Evolutionary conservation across 768 basidiomycete genomes (phyloP).

Genomic region (Lactarius evosmus): DNA sequence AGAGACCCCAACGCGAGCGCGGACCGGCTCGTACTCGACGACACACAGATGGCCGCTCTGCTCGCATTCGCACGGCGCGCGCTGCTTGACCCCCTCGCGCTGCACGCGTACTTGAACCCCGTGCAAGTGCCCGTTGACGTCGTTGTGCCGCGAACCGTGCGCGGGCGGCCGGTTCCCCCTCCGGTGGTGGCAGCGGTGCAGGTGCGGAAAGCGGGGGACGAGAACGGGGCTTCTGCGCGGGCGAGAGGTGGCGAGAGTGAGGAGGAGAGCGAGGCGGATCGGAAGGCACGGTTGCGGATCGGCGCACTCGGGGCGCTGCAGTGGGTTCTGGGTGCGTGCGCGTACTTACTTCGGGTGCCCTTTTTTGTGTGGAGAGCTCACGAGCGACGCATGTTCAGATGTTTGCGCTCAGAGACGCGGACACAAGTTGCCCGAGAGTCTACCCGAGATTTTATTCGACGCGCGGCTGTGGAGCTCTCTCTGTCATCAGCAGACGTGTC

Average conservation of each 20-base stretch:
- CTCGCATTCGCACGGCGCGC: slow-evolving; percentile 52
- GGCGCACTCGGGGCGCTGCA: slow-evolving; percentile 62
- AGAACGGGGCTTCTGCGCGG: slow-evolving; percentile 33
- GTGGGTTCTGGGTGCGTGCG: slow-evolving; percentile 57
- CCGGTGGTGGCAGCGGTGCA: slow-evolving; percentile 22
- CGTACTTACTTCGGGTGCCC: slow-evolving; percentile 2
- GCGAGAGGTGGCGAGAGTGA: slow-evolving; percentile 51
- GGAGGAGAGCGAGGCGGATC: slow-evolving; percentile 68
- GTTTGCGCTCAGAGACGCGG: slow-evolving; percentile 9
- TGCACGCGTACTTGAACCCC: slow-evolving; percentile 65
- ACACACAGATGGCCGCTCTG: slow-evolving; percentile 38
- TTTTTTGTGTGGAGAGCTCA: background rate
- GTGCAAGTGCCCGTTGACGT: slow-evolving; percentile 42
- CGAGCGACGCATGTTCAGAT: slow-evolving; percentile 18
- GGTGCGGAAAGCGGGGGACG: slow-evolving; percentile 36
- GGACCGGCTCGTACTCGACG: slow-evolving; percentile 36
- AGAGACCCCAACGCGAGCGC: too few species aligned
- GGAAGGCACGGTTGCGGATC: slow-evolving; percentile 64
- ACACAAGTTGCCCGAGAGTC: slow-evolving; percentile 30
- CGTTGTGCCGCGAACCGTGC: slow-evolving; percentile 34
- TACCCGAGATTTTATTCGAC: slow-evolving; percentile 45
- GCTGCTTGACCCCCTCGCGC: slow-evolving; percentile 56
- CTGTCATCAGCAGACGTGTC: slow-evolving; percentile 42
- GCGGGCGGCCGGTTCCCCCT: slow-evolving; percentile 35
- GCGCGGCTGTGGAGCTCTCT: slow-evolving; percentile 60